These are phyloP conservation scores for Sedum album DNA, from an alignment of 164 flowering plant genomes.

Conservation along the genomic window DNA sequence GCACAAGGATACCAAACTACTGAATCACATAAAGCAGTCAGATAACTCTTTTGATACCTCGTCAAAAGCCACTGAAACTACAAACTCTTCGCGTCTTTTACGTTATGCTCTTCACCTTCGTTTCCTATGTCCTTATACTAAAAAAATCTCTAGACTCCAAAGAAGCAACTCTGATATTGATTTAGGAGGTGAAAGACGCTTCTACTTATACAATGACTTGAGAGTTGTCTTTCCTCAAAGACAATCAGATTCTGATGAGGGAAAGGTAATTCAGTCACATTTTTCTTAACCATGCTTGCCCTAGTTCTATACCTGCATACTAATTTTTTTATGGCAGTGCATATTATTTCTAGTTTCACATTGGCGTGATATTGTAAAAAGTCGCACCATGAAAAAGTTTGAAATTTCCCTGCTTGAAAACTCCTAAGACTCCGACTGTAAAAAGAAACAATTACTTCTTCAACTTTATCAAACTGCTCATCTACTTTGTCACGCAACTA, in stretches of 20 bases:
- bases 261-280: slow-evolving; percentile 56
- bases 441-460: too few relatives aligned
- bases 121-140: slow-evolving; percentile 57
- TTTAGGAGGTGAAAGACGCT: slow-evolving; percentile 48
- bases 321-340: too few relatives aligned
- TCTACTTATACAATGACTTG: slow-evolving; percentile 79
- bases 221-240: slow-evolving; percentile 94
- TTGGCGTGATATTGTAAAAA: neutral
- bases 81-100: slow-evolving; percentile 50
- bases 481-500: too few relatives aligned
- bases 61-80: slow-evolving; percentile 42
- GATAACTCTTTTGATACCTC: slow-evolving; percentile 29
- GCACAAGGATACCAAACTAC: slow-evolving; percentile 18
- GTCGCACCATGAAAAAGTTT: too few relatives aligned
- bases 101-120: slow-evolving; percentile 95
- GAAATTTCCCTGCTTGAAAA: neutral
- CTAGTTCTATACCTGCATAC: neutral
- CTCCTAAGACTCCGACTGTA: too few relatives aligned
- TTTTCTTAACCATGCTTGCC: too few relatives aligned
- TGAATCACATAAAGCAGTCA: neutral
- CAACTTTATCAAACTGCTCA: too few relatives aligned
- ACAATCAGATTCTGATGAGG: slow-evolving; percentile 89
- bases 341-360: neutral
- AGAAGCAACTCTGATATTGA: slow-evolving; percentile 52
- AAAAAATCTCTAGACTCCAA: slow-evolving; percentile 46